Percentiles rank a stretch among this genome's conserved stretches.
These are phyloP conservation scores for Colletotrichum kahawae DNA, from an alignment of 2,329 filamentous ascomycete species.

Conservation along the genomic window DNA sequence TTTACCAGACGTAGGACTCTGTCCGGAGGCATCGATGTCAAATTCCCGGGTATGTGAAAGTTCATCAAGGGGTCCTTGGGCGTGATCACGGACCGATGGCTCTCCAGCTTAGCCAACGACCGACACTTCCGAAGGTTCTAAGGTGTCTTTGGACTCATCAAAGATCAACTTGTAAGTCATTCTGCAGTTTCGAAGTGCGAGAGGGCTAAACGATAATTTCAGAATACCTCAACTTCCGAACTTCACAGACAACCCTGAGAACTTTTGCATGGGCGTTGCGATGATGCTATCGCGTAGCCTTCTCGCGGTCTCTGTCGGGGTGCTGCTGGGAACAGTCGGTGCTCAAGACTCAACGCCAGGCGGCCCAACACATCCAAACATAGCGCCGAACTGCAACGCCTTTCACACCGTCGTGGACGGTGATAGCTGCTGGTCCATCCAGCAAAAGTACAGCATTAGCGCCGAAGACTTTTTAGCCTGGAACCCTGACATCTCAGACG, in stretches of 20 bases:
- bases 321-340: not conserved
- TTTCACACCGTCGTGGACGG: constrained; percentile 20
- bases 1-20: not conserved
- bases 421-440: constrained; percentile 24
- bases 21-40: not conserved
- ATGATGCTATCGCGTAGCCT: not conserved
- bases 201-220: not conserved
- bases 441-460: constrained; percentile 26
- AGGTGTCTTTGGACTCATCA: not conserved
- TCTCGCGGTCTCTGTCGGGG: not conserved
- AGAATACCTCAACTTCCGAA: not conserved
- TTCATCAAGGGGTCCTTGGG: not conserved
- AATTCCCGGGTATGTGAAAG: not conserved
- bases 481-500: constrained; percentile 30
- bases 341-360: not conserved
- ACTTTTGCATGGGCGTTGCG: not conserved
- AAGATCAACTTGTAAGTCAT: not conserved
- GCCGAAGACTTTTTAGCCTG: constrained; percentile 28
- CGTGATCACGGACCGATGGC: not conserved
- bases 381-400: constrained; percentile 20
- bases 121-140: not conserved
- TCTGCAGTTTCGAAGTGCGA: not conserved
- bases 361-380: not conserved
- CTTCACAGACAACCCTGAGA: not conserved
- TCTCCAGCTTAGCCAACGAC: not conserved